Base-by-base conservation (phyloP, 202 grass and related monocot species). In the Musa balbisiana region DNA sequence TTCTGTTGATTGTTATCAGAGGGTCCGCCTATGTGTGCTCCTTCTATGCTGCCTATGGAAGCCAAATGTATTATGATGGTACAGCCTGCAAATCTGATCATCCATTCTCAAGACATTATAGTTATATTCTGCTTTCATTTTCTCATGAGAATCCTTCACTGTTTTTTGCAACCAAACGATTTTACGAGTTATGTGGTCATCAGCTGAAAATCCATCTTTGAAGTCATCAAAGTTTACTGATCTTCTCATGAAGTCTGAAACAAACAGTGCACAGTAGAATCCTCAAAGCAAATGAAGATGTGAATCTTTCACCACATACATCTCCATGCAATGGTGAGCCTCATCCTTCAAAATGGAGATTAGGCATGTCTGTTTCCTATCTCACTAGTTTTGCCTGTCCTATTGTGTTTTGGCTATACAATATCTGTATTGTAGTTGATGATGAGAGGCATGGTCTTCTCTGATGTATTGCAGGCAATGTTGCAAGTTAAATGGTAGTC, bases 61-160 rank as follows among this genome's bases (percentile, higher is more conserved):
- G 43, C 33, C 49, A 26, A 43, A 69, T 50, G 33, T 69, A 50
- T 69, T 43, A 8, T 43, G 67, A 43, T 8, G 67, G 67, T 49
- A 10, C 67, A 17, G 9, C 67, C 49, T 69, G 67, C 67, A 69
- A 69, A 51, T 69, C 49, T 19, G 16, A 69, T 69, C 67, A 69
- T 10, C 67, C 67, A 69, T 69, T 69, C 11, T 17, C n/a, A 29
- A 29, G 19, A 60, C 9, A 21, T 60, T 60, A 60, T 17, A 60
- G 56, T 20, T 60, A 60, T 17, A 20, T 19, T n/a, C 17, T 60
- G 56, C 56, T 29, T 51, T 43, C 67, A 8, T 69, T 51, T 43
- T 43, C 33, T n/a, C 1, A 49, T 69, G 43, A 15, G 19, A 29
- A 69, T n/a, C 67, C 14, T 19, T 49, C 67, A 17, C 13, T 16